Evolutionary conservation across 2,329 filamentous ascomycete genomes (phyloP).

Genomic region (Thielaviopsis populi): DNA sequence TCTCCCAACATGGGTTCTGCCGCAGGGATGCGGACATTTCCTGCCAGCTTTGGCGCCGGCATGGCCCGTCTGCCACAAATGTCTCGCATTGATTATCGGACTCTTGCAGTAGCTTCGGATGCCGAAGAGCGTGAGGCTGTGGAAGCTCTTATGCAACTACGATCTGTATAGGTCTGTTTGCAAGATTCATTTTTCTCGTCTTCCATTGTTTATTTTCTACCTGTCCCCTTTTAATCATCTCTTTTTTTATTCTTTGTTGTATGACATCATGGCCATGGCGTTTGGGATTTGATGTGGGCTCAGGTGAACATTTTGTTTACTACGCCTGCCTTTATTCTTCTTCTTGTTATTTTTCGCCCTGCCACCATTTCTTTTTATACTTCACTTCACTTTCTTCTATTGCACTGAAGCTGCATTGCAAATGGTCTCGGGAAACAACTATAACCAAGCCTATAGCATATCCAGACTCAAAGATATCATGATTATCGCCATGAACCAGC

Average conservation of each 20-base stretch:
- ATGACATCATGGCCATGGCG: slow-evolving; percentile 9
- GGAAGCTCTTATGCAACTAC: slow-evolving; percentile 65
- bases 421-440: neutral
- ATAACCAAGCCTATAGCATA: neutral
- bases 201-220: neutral
- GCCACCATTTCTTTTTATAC: neutral
- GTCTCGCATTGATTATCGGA: slow-evolving; percentile 19
- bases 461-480: too few relatives aligned
- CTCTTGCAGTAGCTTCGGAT: slow-evolving; percentile 38
- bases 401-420: neutral
- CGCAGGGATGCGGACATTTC: slow-evolving; percentile 34
- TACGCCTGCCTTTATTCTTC: neutral
- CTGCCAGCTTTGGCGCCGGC: slow-evolving; percentile 29
- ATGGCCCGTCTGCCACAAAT: slow-evolving; percentile 41
- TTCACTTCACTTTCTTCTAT: neutral
- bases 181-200: slow-evolving; percentile 18
- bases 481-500: too few relatives aligned
- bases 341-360: neutral
- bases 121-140: slow-evolving; percentile 69
- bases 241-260: slow-evolving; percentile 6
- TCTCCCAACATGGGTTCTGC: slow-evolving; percentile 35
- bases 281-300: slow-evolving; percentile 9
- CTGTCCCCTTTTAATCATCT: neutral
- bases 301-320: neutral
- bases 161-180: slow-evolving; percentile 49